Evolutionary conservation across 1,284 basidiomycete species (phyloP).

Genomic region (Rhodotorula sp.): DNA sequence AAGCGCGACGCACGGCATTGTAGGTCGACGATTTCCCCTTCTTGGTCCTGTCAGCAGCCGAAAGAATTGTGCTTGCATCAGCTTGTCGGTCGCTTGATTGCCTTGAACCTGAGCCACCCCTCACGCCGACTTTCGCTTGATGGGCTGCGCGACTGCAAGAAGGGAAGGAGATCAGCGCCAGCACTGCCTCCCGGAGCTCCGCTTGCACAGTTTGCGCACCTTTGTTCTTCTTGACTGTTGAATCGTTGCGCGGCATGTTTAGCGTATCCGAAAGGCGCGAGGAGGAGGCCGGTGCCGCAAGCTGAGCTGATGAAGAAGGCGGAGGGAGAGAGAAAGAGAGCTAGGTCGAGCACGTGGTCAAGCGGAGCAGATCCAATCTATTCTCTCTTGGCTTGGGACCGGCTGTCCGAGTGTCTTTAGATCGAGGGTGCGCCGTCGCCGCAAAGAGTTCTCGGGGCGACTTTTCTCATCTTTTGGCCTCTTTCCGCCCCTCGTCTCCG

Average conservation of each 20-base stretch:
- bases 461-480: neutral
- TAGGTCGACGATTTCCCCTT: slow-evolving; percentile 29
- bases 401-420: too few relatives aligned
- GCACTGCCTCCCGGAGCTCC: neutral
- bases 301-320: too few relatives aligned
- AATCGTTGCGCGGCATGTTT: slow-evolving; percentile 26
- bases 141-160: neutral
- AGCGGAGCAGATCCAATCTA: too few relatives aligned
- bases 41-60: neutral
- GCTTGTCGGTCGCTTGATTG: neutral
- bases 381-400: too few relatives aligned
- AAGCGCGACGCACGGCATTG: slow-evolving; percentile 18
- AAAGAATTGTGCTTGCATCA: neutral
- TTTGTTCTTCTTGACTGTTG: slow-evolving; percentile 20
- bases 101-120: neutral
- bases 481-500: neutral
- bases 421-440: neutral
- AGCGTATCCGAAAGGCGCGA: neutral
- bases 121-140: slow-evolving; percentile 9
- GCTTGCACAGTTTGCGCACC: slow-evolving; percentile 1
- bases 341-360: too few relatives aligned
- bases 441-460: neutral
- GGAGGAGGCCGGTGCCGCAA: neutral
- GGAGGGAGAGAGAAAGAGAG: too few relatives aligned
- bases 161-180: neutral